A percentile compares a stretch with the other conserved stretches of the same genome.
phyloP scores from a whole-genome alignment of 495 filamentous ascomycete genomes.

The Lindgomyces ingoldianus region DNA sequence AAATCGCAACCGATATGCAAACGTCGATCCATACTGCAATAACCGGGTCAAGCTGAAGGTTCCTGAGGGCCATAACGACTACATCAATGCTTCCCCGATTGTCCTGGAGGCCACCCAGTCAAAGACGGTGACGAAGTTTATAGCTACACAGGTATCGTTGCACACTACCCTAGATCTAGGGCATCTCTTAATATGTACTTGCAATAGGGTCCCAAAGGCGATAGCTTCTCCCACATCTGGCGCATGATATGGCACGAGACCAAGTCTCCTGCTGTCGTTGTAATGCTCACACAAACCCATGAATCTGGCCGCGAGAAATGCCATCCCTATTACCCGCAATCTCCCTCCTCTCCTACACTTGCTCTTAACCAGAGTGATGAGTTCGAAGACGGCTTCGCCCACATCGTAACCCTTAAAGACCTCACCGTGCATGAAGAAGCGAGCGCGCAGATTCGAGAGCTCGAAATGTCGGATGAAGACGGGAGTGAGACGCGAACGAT shows the following conservation, averaged over 20 bases:
- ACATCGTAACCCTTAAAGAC: slow-evolving; percentile 54
- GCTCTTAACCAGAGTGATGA: slow-evolving; percentile 61
- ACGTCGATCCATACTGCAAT: slow-evolving; percentile 82
- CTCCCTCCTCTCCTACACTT: slow-evolving; percentile 54
- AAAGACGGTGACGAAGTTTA: slow-evolving; percentile 57
- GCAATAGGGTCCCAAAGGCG: slow-evolving; percentile 74
- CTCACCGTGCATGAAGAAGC: slow-evolving; percentile 51
- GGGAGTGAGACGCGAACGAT: slow-evolving; percentile 68
- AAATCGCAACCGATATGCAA: slow-evolving; percentile 74
- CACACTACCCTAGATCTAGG: background rate
- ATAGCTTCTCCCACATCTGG: slow-evolving; percentile 78
- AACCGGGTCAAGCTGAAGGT: slow-evolving; percentile 85
- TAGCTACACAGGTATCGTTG: slow-evolving; percentile 68
- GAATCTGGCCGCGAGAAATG: slow-evolving; percentile 87
- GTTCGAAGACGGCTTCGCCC: slow-evolving; percentile 62
- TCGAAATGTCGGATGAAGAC: slow-evolving; percentile 57
- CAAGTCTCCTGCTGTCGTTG: slow-evolving; percentile 74
- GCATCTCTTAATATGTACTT: background rate
- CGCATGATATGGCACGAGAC: slow-evolving; percentile 93
- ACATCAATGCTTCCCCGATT: slow-evolving; percentile 96
- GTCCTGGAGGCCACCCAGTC: slow-evolving; percentile 60
- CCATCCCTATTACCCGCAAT: slow-evolving; percentile 80
- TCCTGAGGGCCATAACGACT: slow-evolving; percentile 76
- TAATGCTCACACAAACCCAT: slow-evolving; percentile 93
- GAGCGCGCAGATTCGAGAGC: slow-evolving; percentile 58